Evolutionary conservation across 2,329 filamentous ascomycete species (phyloP).

Genomic region (Fusarium newnesense): DNA sequence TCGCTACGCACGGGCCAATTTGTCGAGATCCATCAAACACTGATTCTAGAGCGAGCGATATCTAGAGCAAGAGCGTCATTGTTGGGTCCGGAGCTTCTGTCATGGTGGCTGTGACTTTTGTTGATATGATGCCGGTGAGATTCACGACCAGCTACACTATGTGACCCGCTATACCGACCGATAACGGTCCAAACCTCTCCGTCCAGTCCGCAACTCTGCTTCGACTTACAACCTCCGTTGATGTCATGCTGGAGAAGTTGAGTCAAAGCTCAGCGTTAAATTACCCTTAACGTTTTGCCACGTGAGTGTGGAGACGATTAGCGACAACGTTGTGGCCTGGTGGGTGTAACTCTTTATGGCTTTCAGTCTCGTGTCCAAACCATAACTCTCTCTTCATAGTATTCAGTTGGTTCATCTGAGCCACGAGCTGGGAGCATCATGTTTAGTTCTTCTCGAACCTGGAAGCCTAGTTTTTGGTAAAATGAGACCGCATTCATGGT

Average conservation of each 20-base stretch:
- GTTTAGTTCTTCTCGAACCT: slow-evolving; percentile 44
- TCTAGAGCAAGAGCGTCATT: slow-evolving; percentile 36
- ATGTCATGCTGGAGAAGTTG: slow-evolving; percentile 14
- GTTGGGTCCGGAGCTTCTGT: slow-evolving; percentile 24
- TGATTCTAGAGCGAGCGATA: slow-evolving; percentile 5
- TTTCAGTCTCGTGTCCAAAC: slow-evolving; percentile 41
- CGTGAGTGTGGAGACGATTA: slow-evolving; percentile 41
- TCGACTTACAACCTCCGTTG: slow-evolving; percentile 24
- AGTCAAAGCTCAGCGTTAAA: slow-evolving; percentile 1
- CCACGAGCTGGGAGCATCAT: slow-evolving; percentile 49
- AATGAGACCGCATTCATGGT: slow-evolving; percentile 52
- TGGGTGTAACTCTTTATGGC: background rate
- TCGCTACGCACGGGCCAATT: slow-evolving; percentile 39
- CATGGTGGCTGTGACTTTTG: slow-evolving; percentile 13
- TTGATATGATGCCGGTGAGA: background rate
- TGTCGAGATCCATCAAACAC: slow-evolving; percentile 28
- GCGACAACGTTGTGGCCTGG: slow-evolving; percentile 19
- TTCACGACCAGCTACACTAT: background rate
- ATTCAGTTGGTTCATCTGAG: slow-evolving; percentile 44
- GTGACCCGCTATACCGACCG: background rate
- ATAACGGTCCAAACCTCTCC: background rate
- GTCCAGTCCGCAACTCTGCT: background rate
- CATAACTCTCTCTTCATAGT: slow-evolving; percentile 51
- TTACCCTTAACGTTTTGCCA: slow-evolving; percentile 22
- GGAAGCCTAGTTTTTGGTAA: slow-evolving; percentile 53